These are phyloP conservation scores for Poronia punctata DNA, from an alignment of 495 filamentous ascomycete genomes.

Conservation along the genomic window DNA sequence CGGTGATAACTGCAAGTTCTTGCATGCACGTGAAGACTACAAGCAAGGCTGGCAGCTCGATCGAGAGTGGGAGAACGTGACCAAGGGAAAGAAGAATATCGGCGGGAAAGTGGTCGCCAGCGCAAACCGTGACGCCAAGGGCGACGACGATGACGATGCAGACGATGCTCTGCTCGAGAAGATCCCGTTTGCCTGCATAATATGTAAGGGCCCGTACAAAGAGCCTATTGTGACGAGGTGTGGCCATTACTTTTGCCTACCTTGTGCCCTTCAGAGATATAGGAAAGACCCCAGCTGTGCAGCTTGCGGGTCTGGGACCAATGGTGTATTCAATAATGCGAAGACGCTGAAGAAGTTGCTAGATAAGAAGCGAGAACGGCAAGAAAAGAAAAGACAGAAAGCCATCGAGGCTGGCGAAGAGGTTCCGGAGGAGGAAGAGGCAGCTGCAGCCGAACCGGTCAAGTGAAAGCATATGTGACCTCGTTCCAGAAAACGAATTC, in stretches of 20 bases:
- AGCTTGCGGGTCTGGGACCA: slow-evolving; percentile 75
- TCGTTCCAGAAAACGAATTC: too few species aligned
- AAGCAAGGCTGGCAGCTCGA: slow-evolving; percentile 94
- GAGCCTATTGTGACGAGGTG: slow-evolving; percentile 83
- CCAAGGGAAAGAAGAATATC: slow-evolving; percentile 64
- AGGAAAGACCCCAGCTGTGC: slow-evolving; percentile 72
- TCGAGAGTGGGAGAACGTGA: slow-evolving; percentile 81
- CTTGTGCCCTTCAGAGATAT: slow-evolving; percentile 79
- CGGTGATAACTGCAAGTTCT: slow-evolving; percentile 78
- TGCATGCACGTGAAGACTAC: slow-evolving; percentile 82
- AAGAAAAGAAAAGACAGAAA: slow-evolving; percentile 57
- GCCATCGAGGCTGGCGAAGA: slow-evolving; percentile 68
- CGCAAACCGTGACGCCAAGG: slow-evolving; percentile 40
- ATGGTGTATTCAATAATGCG: slow-evolving; percentile 83
- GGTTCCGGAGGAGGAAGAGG: slow-evolving; percentile 57
- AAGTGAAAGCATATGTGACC: too few species aligned
- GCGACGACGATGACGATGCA: slow-evolving; percentile 46
- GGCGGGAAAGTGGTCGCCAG: slow-evolving; percentile 57
- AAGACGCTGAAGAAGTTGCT: slow-evolving; percentile 75
- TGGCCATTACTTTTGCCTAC: slow-evolving; percentile 92
- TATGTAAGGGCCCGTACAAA: slow-evolving; percentile 77
- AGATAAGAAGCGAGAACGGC: slow-evolving; percentile 73
- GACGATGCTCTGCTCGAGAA: slow-evolving; percentile 74
- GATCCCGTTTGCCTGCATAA: slow-evolving; percentile 93
- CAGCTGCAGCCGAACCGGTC: too few species aligned